These are phyloP conservation scores for Cadophora malorum DNA, from an alignment of 2,329 filamentous ascomycete genomes.

Conservation along the genomic window DNA sequence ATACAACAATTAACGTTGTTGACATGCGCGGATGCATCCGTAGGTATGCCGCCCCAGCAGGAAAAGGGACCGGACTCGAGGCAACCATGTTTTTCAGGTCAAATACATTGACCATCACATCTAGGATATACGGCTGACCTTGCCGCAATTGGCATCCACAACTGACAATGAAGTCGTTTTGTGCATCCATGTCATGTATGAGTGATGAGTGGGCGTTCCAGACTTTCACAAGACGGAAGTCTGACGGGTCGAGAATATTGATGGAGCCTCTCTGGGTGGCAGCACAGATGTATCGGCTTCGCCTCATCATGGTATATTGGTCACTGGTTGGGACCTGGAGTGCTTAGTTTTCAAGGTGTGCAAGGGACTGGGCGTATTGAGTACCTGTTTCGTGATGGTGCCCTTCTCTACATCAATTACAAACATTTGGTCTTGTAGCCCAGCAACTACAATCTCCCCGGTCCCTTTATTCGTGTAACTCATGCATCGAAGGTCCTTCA, in stretches of 20 bases:
- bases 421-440: slow-evolving; percentile 86
- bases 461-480: slow-evolving; percentile 89
- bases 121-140: slow-evolving; percentile 79
- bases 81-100: slow-evolving; percentile 90
- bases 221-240: slow-evolving; percentile 78
- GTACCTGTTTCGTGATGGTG: slow-evolving; percentile 70
- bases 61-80: slow-evolving; percentile 89
- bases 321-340: slow-evolving; percentile 70
- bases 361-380: background rate
- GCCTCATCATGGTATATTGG: slow-evolving; percentile 91
- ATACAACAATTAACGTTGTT: slow-evolving; percentile 92
- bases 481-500: slow-evolving; percentile 92
- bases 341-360: slow-evolving; percentile 42
- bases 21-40: slow-evolving; percentile 96
- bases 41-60: slow-evolving; percentile 90
- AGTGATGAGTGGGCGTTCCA: slow-evolving; percentile 91
- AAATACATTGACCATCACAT: slow-evolving; percentile 94
- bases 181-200: slow-evolving; percentile 97
- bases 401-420: slow-evolving; percentile 74
- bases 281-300: slow-evolving; percentile 88
- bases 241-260: slow-evolving; percentile 82
- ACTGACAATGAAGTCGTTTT: slow-evolving; percentile 92
- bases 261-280: slow-evolving; percentile 84
- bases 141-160: slow-evolving; percentile 91
- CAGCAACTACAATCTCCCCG: slow-evolving; percentile 84